Evolutionary conservation across 805 yeast genomes (phyloP).

Genomic region (Vanderwaltozyma tropicalis): DNA sequence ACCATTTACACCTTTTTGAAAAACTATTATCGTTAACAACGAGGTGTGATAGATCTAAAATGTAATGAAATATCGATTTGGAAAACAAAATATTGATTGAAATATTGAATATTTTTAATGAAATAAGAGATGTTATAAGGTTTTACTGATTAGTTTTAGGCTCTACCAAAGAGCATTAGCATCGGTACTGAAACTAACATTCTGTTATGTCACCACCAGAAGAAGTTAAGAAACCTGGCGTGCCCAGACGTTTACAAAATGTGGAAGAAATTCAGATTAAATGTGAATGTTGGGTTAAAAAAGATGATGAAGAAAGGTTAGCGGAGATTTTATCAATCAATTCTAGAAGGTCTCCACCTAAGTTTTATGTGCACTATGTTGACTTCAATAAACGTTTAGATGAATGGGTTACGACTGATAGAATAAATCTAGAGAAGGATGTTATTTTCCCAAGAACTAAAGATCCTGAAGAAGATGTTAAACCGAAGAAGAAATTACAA

Average conservation of each 20-base stretch:
- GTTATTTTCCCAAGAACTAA: constrained; percentile 61
- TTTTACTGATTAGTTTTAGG: too few species aligned
- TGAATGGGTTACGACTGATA: constrained; percentile 75
- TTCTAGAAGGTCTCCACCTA: constrained; percentile 61
- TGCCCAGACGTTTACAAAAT: constrained; percentile 21
- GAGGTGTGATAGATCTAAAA: too few species aligned
- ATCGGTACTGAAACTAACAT: too few species aligned
- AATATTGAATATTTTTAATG: too few species aligned
- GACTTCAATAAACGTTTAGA: constrained; percentile 94
- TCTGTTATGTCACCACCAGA: constrained; percentile 2
- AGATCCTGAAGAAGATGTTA: constrained; percentile 35
- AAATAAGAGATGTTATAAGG: too few species aligned
- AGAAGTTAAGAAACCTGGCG: constrained; percentile 7
- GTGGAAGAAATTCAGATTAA: constrained; percentile 56
- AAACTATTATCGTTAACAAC: too few species aligned
- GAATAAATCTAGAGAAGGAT: constrained; percentile 63
- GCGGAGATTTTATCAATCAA: constrained; percentile 82
- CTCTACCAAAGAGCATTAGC: too few species aligned
- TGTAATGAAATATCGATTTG: too few species aligned
- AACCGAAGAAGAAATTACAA: constrained; percentile 28
- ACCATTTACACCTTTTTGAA: too few species aligned
- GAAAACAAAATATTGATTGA: too few species aligned
- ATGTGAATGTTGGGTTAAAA: constrained; percentile 69
- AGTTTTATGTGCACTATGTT: constrained; percentile 86
- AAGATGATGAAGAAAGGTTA: constrained; percentile 67